Base-by-base conservation (phyloP, 2,329 filamentous ascomycete genomes). In the Elsinoe ampelina region DNA sequence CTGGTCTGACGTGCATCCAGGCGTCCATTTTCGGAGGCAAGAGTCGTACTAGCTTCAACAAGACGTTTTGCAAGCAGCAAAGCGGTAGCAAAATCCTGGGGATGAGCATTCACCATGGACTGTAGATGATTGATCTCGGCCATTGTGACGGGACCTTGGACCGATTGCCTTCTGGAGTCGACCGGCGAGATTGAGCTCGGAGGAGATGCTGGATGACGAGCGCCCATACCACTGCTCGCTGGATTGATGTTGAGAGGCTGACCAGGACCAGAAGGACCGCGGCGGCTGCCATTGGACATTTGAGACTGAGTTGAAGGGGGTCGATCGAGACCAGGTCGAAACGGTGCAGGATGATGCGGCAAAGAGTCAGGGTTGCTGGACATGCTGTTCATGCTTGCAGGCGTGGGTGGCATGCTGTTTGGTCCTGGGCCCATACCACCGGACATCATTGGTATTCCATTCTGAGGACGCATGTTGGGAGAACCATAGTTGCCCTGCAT, bases 61-160 rank as follows among this genome's bases (percentile, higher is more conserved):
- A 96, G 75, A 64, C 86, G 89, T 72, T 91, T 92, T 0, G 88
- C 90, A 15, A 95, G 77, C 8, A 77, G 75, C 57, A 98, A 75
- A 12, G 87, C 85, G 2, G 83, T 79, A 47, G 80, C 80, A 60
- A 86, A 81, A 62, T 96, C 89, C 30, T 78, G 77, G 0, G 90
- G 83, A 59, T 90, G 87, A 22, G 75, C 76, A 67, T 86, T 87
- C 61, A 87, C 84, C 5, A 76, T 73, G 64, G 81, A 80, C 32
- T 88, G 84, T 7, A 97, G 73, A 19, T 79, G 78, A 63, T 95
- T 87, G 6, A 98, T 76, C 67, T 95, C 88, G 42, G 87, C 82
- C 2, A 80, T 74, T 0, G 91, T 95, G 3, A 97, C 85, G 0
- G 85, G 86, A 1, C 73, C 61, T 36, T 55, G 58, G 19, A 47